Evolutionary conservation across 805 yeast species (phyloP).

Genomic region (Cyberlindnera saturnus): DNA sequence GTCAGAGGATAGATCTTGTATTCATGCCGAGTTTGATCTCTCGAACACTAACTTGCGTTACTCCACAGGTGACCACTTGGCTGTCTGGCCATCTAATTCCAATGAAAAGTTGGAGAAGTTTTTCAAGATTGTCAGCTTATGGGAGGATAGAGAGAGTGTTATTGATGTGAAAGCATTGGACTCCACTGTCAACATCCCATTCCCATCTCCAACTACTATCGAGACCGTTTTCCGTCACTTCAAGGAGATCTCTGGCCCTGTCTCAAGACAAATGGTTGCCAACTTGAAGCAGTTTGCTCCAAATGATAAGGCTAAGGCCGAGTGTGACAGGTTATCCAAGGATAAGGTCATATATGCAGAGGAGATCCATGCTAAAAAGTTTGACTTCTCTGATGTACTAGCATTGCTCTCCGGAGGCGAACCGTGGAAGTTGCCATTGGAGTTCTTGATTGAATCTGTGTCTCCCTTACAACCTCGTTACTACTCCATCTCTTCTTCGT

Average conservation of each 20-base stretch:
- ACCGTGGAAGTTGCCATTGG: slow-evolving; percentile 84
- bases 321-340: slow-evolving; percentile 43
- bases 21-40: slow-evolving; percentile 86
- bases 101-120: slow-evolving; percentile 67
- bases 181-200: slow-evolving; percentile 54
- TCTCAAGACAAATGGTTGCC: slow-evolving; percentile 80
- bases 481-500: slow-evolving; percentile 92
- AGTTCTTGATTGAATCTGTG: slow-evolving; percentile 73
- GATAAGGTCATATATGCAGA: slow-evolving; percentile 65
- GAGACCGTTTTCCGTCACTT: slow-evolving; percentile 82
- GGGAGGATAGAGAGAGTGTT: slow-evolving; percentile 44
- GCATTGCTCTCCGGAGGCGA: slow-evolving; percentile 51
- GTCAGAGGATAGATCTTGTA: slow-evolving; percentile 63
- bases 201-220: slow-evolving; percentile 82
- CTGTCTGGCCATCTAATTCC: slow-evolving; percentile 90
- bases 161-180: slow-evolving; percentile 67
- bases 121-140: slow-evolving; percentile 55
- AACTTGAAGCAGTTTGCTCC: slow-evolving; percentile 83
- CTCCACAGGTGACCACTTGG: slow-evolving; percentile 94
- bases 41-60: slow-evolving; percentile 70
- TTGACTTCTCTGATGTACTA: slow-evolving; percentile 74
- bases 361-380: slow-evolving; percentile 53
- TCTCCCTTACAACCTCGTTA: slow-evolving; percentile 88
- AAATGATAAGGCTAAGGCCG: slow-evolving; percentile 39
- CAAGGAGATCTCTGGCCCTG: slow-evolving; percentile 87